Evolutionary conservation across 2,329 filamentous ascomycete genomes (phyloP).

Genomic region (Ampelomyces quisqualis): DNA sequence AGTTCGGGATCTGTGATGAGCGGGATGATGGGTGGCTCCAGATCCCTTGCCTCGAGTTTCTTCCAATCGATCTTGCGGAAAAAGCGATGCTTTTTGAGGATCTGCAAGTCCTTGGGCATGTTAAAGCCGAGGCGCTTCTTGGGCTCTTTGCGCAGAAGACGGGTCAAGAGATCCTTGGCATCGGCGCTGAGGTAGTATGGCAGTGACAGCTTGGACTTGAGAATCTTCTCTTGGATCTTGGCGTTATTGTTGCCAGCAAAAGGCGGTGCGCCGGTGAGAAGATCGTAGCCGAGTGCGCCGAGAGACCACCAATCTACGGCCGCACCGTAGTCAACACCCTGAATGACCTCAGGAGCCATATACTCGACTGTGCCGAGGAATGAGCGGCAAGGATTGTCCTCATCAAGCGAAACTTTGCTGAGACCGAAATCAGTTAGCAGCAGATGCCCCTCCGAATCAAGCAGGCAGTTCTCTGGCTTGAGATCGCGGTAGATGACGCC

Average conservation of each 20-base stretch:
- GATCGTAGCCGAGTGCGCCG: slow-evolving; percentile 85
- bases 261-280: slow-evolving; percentile 88
- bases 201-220: slow-evolving; percentile 84
- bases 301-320: slow-evolving; percentile 99
- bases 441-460: slow-evolving; percentile 88
- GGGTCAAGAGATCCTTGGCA: slow-evolving; percentile 88
- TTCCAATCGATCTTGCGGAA: slow-evolving; percentile 97
- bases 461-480: slow-evolving; percentile 95
- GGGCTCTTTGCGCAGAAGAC: slow-evolving; percentile 88
- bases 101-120: slow-evolving; percentile 83
- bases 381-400: slow-evolving; percentile 73
- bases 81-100: slow-evolving; percentile 90
- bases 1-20: slow-evolving; percentile 93
- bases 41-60: slow-evolving; percentile 75
- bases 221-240: slow-evolving; percentile 94
- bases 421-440: slow-evolving; percentile 95
- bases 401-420: slow-evolving; percentile 86
- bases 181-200: slow-evolving; percentile 91
- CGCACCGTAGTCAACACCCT: slow-evolving; percentile 85
- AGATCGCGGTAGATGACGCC: slow-evolving; percentile 96
- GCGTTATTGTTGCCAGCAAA: slow-evolving; percentile 89
- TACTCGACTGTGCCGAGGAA: slow-evolving; percentile 95
- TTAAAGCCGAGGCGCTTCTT: slow-evolving; percentile 82
- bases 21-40: slow-evolving; percentile 86
- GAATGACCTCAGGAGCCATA: slow-evolving; percentile 96